Evolutionary conservation across 2,329 filamentous ascomycete genomes (phyloP), one percentile per base, ranked within the genome.

Genomic region (Teratosphaeria pseudoeucalypti): DNA sequence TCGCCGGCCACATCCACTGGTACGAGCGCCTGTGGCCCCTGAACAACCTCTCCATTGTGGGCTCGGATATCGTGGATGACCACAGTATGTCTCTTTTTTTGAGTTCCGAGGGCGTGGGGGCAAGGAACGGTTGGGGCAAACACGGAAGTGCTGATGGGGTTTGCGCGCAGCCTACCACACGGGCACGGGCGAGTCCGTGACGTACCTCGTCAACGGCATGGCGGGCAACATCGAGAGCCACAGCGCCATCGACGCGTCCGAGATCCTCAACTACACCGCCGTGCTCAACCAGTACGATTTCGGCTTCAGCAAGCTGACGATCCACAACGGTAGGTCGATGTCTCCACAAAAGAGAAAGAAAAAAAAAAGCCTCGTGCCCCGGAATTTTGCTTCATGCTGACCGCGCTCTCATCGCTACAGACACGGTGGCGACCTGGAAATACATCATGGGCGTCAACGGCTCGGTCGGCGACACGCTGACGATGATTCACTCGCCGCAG

Each of bases 171-270:
- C 78, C 10, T 81, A 80, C 70, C 64, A 66, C 54, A 75, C 75
- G 58, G 80, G 79, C 63, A 71, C 76, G 1, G 79, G 79, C 54
- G 72, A 70, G 27, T 79, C 77, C 19, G 76, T 81, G 61, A 78
- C 77, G 1, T 78, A 81, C 60, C 71, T 82, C 37, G 72, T 78
- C 68, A 81, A 81, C 65, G 79, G 79, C n/a, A 78, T 78, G 73
- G 79, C 79, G 2, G 79, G 79, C 26, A 81, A 81, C 61, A 75
- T 81, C 52, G 79, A 81, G 63, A 77, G 74, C 60, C 79, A 81
- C 69, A 75, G 71, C 62, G 73, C 70, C 2, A 67, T 81, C 14
- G 64, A 65, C 56, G 60, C 60, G 2, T 71, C 70, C 29, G 61
- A 77, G 66, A 59, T 52, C 9, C 66, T 75, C n/a, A 70, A 75